Percentiles rank a stretch among this genome's conserved stretches.
Conservation (phyloP, 495 filamentous ascomycete species). For the Penicillium cataractarum region DNA sequence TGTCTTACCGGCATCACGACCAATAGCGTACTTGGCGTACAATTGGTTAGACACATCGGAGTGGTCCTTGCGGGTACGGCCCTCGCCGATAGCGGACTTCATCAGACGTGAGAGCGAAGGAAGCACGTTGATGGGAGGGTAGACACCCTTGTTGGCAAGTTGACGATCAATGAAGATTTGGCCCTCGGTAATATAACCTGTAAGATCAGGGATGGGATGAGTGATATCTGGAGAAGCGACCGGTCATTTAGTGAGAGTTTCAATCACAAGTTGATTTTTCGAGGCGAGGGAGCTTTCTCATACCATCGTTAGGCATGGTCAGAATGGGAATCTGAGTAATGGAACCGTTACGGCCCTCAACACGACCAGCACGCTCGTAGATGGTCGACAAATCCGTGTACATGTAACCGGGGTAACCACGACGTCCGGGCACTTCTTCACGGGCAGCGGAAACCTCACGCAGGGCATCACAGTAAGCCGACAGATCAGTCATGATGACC, state of each 20-base stretch:
- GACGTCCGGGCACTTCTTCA: slow-evolving; percentile 99
- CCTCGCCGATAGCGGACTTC: slow-evolving; percentile 99
- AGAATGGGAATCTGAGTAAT: slow-evolving; percentile 99
- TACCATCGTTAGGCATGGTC: slow-evolving; percentile 98
- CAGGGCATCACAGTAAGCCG: slow-evolving; percentile 97
- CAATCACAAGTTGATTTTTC: too few relatives aligned
- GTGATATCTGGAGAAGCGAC: slow-evolving; percentile 80
- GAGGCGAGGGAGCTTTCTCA: slow-evolving; percentile 11
- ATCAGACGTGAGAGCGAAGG: slow-evolving; percentile 98
- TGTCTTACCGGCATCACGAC: slow-evolving; percentile 76
- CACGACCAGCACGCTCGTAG: slow-evolving; percentile 98
- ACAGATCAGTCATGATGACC: slow-evolving; percentile 97
- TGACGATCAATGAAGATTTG: slow-evolving; percentile 98
- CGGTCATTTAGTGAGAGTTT: too few relatives aligned
- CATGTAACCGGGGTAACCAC: slow-evolving; percentile 99
- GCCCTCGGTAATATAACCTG: slow-evolving; percentile 64
- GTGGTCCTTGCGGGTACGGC: slow-evolving; percentile 93
- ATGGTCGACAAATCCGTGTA: slow-evolving; percentile 99
- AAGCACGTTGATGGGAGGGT: slow-evolving; percentile 98
- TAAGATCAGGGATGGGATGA: slow-evolving; percentile 98
- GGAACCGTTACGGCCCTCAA: slow-evolving; percentile 94
- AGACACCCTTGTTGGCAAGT: slow-evolving; percentile 93
- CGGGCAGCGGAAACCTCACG: slow-evolving; percentile 97
- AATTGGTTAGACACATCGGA: slow-evolving; percentile 98
- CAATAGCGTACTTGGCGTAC: slow-evolving; percentile 99